Base-by-base conservation (phyloP, 2,329 filamentous ascomycete genomes). In the Arthrobotrys musiformis region DNA sequence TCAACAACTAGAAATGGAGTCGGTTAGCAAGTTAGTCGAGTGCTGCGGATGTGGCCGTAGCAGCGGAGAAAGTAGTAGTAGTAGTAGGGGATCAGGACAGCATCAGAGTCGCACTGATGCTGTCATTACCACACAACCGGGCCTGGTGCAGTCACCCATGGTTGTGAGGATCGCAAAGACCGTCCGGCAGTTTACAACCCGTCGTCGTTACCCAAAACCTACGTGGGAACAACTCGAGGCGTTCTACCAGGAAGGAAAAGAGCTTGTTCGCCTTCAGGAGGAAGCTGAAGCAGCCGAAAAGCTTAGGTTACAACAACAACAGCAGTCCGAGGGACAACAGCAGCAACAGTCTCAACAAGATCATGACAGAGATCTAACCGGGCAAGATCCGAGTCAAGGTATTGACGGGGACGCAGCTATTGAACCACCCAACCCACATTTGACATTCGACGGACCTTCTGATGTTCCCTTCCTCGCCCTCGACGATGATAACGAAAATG, bases 1-100 rank as follows among this genome's bases (percentile, higher is more conserved):
- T 68, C 66, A 61, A 62, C 76, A 68, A n/a, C 46, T 42, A 28
- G 63, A 62, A 54, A 79, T 70, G 64, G 66, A 52, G 37, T 70
- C 73, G 22, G 37, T 76, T 19, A 58, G 62, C 54, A 79, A 68
- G 13, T 76, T 79, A 52, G 78, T 77, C 40, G 66, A 70, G 46
- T 77, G 70, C 64, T 69, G 69, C 50, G 75, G 68, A 61, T 72
- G 75, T 62, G 64, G 63, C 70, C 70, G 48, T 42, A 42, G 30
- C 63, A 63, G 70, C 70, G 58, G 42, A 46, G 56, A 76, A 52
- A 46, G 17, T 56, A 40, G 46, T 19, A 42, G 22, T 54, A 37
- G 40, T n/a, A 58, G 33, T 40, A 58, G 52, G 24, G 40, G 30
- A 17, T n/a, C n/a, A n/a, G 58, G 56, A 50, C 46, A 46, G 24